Evolutionary conservation across 176 grass and related monocot species (phyloP).

Genomic region (Avena sativa): DNA sequence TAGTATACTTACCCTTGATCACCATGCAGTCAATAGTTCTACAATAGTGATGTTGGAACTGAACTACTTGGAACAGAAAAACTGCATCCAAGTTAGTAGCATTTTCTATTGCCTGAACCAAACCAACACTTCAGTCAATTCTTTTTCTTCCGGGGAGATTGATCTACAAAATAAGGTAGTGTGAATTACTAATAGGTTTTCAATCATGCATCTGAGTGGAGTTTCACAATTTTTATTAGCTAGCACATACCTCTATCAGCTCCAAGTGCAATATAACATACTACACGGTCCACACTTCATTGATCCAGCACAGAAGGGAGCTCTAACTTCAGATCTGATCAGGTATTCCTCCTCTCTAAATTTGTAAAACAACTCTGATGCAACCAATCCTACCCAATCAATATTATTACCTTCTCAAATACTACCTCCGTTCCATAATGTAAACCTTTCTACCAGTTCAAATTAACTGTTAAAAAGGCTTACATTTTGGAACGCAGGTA

Average conservation of each 20-base stretch:
- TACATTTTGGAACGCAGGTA: no score
- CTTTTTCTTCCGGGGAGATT: neutral
- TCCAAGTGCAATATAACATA: neutral
- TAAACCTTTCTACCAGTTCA: no score
- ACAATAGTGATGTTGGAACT: neutral
- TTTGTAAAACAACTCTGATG: neutral
- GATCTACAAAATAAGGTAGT: slow-evolving; percentile 11
- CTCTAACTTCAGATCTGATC: neutral
- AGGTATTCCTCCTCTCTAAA: neutral
- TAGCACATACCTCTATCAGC: slow-evolving; percentile 6
- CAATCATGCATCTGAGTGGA: neutral
- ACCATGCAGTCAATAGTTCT: neutral
- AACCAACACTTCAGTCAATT: neutral
- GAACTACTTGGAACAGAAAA: neutral
- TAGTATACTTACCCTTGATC: neutral
- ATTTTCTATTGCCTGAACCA: neutral
- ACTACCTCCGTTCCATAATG: neutral
- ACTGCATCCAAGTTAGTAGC: neutral
- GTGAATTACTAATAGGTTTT: neutral
- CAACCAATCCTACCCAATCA: neutral
- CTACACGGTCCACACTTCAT: neutral
- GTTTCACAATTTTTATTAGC: neutral
- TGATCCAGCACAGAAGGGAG: neutral
- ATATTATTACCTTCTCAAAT: neutral
- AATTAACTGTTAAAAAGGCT: no score